phyloP scores from a whole-genome alignment of 75 land plant species.

The Chamaecyparis obtusa region DNA sequence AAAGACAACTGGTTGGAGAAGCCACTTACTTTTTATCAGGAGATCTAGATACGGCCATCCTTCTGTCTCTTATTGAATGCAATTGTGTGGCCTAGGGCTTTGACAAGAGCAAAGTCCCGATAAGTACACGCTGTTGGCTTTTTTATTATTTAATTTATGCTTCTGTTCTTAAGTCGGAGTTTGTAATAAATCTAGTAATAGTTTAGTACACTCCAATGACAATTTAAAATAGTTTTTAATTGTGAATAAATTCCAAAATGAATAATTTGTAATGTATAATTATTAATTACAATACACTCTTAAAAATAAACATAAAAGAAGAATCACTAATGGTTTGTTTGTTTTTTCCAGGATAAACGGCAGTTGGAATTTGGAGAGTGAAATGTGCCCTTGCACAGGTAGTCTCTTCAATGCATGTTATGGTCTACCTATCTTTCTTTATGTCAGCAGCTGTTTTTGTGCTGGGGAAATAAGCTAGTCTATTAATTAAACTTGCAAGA shows the following conservation, averaged over 20 bases:
- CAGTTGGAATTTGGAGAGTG: slow-evolving; percentile 50
- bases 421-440: slow-evolving; percentile 3
- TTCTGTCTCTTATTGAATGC: not conserved
- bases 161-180: not conserved
- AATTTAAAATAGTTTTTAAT: not conserved
- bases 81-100: not conserved
- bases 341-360: slow-evolving; percentile 27
- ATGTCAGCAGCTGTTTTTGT: not conserved
- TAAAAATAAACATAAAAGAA: not conserved
- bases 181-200: not conserved
- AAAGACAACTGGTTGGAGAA: not conserved
- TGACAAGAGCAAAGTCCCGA: not conserved
- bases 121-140: not conserved
- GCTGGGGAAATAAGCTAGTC: not conserved
- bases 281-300: not conserved
- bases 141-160: not conserved
- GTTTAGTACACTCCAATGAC: not conserved
- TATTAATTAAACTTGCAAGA: not conserved
- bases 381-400: slow-evolving; percentile 67
- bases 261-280: not conserved
- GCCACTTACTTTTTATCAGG: not conserved
- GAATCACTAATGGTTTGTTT: not conserved
- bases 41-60: not conserved
- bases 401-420: slow-evolving; percentile 8
- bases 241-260: not conserved